phyloP scores from a whole-genome alignment of 106 monocot genomes.

The Narthecium ossifragum region DNA sequence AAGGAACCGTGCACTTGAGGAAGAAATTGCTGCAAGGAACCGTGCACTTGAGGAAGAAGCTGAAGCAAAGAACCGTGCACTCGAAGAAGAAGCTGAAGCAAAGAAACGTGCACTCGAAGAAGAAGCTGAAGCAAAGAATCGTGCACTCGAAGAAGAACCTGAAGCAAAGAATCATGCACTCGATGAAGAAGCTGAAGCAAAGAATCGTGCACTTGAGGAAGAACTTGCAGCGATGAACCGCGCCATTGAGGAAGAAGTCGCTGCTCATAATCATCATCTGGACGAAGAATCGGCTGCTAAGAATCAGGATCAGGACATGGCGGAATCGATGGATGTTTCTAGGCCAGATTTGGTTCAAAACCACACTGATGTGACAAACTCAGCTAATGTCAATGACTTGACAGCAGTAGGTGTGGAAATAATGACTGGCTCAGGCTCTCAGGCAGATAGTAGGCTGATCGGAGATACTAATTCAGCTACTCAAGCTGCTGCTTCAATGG shows the following conservation, averaged over 20 bases:
- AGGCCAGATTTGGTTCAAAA: too few relatives aligned
- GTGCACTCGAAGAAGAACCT: slow-evolving; percentile 69
- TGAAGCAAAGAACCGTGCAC: slow-evolving; percentile 8
- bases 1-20: slow-evolving; percentile 23
- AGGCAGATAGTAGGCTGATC: too few relatives aligned
- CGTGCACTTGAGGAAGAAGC: slow-evolving; percentile 22
- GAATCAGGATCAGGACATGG: not conserved
- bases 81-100: slow-evolving; percentile 4
- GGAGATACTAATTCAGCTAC: too few relatives aligned
- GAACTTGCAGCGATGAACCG: slow-evolving; percentile 18
- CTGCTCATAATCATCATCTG: not conserved
- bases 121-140: not conserved
- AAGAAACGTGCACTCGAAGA: slow-evolving; percentile 6
- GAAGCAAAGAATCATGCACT: slow-evolving; percentile 28
- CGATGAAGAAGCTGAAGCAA: slow-evolving; percentile 27
- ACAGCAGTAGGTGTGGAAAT: too few relatives aligned
- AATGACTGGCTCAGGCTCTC: too few relatives aligned
- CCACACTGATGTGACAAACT: too few relatives aligned
- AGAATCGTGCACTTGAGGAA: slow-evolving; percentile 16
- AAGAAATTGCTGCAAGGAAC: slow-evolving; percentile 19
- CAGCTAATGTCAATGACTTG: too few relatives aligned
- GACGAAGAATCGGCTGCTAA: slow-evolving; percentile 9
- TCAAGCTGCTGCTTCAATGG: too few relatives aligned
- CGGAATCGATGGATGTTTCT: not conserved
- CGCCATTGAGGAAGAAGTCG: slow-evolving; percentile 5